These are phyloP conservation scores for Phytopythium delawarense DNA, from an alignment of 352 stramenopile genomes.

Conservation along the genomic window DNA sequence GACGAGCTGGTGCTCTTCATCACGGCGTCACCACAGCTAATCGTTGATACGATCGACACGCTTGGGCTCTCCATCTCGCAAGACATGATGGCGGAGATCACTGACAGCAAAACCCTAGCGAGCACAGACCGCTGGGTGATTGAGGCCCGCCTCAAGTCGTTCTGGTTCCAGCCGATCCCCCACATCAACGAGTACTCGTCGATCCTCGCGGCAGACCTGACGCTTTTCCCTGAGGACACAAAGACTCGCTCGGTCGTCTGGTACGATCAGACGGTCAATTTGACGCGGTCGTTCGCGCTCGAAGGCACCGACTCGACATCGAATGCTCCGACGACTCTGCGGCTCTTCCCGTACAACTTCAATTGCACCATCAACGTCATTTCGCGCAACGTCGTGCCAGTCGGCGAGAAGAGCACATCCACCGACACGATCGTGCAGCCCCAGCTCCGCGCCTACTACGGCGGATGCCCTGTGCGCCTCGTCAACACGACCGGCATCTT, in stretches of 20 bases:
- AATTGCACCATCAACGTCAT: constrained; percentile 9
- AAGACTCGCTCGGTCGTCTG: constrained; percentile 6
- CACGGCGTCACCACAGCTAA: constrained; percentile 14
- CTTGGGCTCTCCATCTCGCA: constrained; percentile 3
- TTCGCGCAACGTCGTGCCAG: constrained; percentile 2
- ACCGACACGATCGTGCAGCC: constrained; percentile 19
- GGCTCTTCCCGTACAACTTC: constrained; percentile 34
- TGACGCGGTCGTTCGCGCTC: constrained; percentile 3
- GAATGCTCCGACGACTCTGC: constrained; percentile 11
- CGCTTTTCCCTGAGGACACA: constrained; percentile 15
- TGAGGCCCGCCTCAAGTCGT: constrained; percentile 13
- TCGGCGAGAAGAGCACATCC: not conserved
- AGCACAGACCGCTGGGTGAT: constrained; percentile 9
- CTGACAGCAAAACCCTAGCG: not conserved
- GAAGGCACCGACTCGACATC: constrained; percentile 4
- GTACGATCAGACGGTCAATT: constrained; percentile 1
- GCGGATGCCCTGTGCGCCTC: constrained; percentile 13
- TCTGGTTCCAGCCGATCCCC: constrained; percentile 24
- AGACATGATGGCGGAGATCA: constrained; percentile 5
- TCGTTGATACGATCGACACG: constrained; percentile 3
- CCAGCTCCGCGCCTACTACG: constrained; percentile 21
- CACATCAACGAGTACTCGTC: constrained; percentile 29
- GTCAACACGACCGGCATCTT: constrained; percentile 23
- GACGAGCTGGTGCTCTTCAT: constrained; percentile 28
- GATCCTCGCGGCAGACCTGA: constrained; percentile 20